Percentiles rank a stretch among this genome's conserved stretches.
These are phyloP conservation scores for Aspergillus bombycis DNA, from an alignment of 2,329 filamentous ascomycete species.

Conservation along the genomic window DNA sequence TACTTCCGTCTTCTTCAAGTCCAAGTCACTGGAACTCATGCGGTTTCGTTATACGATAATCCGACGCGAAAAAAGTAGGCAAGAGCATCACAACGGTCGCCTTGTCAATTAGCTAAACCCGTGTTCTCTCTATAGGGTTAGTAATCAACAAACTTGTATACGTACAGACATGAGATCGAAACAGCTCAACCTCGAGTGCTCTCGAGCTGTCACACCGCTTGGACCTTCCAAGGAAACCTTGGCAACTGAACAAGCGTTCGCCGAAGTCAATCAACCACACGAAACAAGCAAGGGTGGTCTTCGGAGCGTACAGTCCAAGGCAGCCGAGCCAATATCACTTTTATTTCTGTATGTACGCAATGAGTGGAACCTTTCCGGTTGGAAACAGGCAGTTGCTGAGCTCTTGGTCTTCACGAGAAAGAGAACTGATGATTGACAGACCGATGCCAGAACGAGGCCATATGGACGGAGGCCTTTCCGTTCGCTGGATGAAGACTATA, in stretches of 20 bases:
- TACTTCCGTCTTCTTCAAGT: background rate
- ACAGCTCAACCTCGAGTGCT: background rate
- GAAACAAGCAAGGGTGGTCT: background rate
- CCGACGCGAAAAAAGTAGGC: background rate
- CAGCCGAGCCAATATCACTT: background rate
- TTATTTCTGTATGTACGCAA: background rate
- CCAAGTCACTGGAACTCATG: background rate
- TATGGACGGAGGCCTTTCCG: background rate
- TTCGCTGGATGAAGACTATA: background rate
- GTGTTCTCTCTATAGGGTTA: background rate
- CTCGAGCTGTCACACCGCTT: background rate
- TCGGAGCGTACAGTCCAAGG: background rate
- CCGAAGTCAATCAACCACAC: background rate
- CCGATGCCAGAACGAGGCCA: constrained; percentile 8
- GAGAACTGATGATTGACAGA: background rate
- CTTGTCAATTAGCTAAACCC: background rate
- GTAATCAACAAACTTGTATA: background rate
- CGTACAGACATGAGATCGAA: background rate
- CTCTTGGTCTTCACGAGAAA: background rate
- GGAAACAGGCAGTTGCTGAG: background rate
- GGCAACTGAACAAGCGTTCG: background rate
- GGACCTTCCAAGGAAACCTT: constrained; percentile 1
- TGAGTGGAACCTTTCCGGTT: background rate
- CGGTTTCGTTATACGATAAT: background rate
- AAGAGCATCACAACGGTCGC: background rate